Evolutionary conservation across 2,329 filamentous ascomycete species (phyloP), one percentile per base, ranked within the genome.

Genomic region (Aspergillus sp.): DNA sequence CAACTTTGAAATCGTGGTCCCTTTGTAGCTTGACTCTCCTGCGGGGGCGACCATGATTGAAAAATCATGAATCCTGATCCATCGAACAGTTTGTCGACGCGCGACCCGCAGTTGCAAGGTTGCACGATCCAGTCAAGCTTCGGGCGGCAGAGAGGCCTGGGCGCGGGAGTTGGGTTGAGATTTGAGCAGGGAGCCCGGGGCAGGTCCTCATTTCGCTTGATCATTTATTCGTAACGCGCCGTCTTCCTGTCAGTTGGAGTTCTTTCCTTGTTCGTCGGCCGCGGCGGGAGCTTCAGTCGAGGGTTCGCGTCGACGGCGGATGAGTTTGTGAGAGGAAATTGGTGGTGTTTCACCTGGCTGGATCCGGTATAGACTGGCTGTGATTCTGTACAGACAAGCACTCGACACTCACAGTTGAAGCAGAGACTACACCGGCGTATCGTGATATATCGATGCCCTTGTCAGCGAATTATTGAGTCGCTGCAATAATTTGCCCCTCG

Each of bases 151-250:
- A 33, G 13, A 24, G 27, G 27, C 27, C 51, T 54, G 44, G 51
- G 44, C 51, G 15, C 51, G 51, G 44, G 51, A 41, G 41, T 39
- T 48, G 45, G 8, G 4, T 7, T 37, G 34, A 7, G 12, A 5
- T 7, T 7, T 37, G 34, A 7, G 12, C 2, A n/a, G 15, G 34
- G 13, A 37, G 15, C 34, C 34, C 22, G 34, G 20, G 34, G 48
- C 40, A 40, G 51, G 20, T 54, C 33, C 6, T 54, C 51, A 54
- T 54, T 22, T 54, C 51, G 33, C 33, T 30, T 51, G 39, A 7
- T 46, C 9, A 13, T 53, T 22, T 37, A 53, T 33, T 19, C 30
- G 37, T 39, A 51, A 51, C 49, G 13, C 40, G 40, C 51, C 33
- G 51, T n/a, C 30, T 9, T 30, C 41, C 51, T 53, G 41, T 40